Conservation (phyloP, 495 filamentous ascomycete genomes). For the Amniculicola lignicola region DNA sequence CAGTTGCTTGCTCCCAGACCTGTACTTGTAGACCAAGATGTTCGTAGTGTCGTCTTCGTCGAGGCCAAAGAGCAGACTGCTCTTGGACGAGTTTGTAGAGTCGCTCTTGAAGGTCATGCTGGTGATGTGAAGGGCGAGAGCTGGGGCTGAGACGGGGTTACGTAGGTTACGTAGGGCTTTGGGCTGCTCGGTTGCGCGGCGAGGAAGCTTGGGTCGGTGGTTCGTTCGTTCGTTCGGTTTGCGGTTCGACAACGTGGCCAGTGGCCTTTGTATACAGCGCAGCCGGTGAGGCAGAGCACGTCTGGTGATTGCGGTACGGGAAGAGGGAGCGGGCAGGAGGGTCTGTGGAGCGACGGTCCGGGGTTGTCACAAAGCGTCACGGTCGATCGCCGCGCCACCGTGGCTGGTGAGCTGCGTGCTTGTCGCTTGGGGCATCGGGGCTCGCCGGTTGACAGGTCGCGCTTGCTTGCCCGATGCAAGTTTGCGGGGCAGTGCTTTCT, state of each 20-base stretch:
- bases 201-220: conserved; percentile 6
- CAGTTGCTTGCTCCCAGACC: conserved; percentile 30
- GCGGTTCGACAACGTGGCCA: conserved; percentile 9
- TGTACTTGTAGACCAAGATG: conserved; percentile 41
- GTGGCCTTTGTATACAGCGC: conserved; percentile 19
- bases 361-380: conserved; percentile 9
- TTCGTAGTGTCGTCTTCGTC: conserved; percentile 36
- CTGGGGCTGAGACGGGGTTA: conserved; percentile 17
- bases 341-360: conserved; percentile 23
- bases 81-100: conserved; percentile 29
- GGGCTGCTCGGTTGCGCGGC: conserved; percentile 6
- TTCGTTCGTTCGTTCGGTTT: conserved; percentile 7
- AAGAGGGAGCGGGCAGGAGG: background rate
- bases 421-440: too few species aligned
- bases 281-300: conserved; percentile 9
- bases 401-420: too few species aligned
- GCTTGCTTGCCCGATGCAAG: too few species aligned
- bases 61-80: conserved; percentile 33
- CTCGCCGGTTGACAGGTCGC: too few species aligned
- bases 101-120: conserved; percentile 32
- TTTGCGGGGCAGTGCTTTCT: too few species aligned
- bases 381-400: conserved; percentile 6
- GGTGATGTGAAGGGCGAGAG: background rate
- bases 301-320: conserved; percentile 13
- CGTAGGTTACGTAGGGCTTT: conserved; percentile 19